Percentiles rank a stretch among this genome's conserved stretches.
Evolutionary conservation across 2,329 filamentous ascomycete species (phyloP).

Genomic region (Phymatotrichopsis omnivora): DNA sequence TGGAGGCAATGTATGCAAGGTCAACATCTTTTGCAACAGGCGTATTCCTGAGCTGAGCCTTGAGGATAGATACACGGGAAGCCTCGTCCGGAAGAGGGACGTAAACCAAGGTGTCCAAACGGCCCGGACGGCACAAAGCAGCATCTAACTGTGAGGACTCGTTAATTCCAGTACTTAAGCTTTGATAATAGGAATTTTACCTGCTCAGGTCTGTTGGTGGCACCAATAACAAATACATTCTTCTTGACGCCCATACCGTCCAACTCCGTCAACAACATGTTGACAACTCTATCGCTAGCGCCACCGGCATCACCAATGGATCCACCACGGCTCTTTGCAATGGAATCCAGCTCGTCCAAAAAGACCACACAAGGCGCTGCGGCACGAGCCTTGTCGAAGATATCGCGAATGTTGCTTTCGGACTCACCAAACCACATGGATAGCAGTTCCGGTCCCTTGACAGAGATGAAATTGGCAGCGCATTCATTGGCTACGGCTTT

Average conservation of each 20-base stretch:
- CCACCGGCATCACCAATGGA: constrained; percentile 92
- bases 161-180: constrained; percentile 6
- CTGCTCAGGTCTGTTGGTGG: constrained; percentile 97
- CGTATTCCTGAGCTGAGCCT: constrained; percentile 96
- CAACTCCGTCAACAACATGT: constrained; percentile 80
- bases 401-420: constrained; percentile 98
- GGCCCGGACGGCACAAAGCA: constrained; percentile 92
- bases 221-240: constrained; percentile 99
- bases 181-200: constrained; percentile 4
- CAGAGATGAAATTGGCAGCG: constrained; percentile 97
- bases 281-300: constrained; percentile 98
- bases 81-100: constrained; percentile 89
- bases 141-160: constrained; percentile 56
- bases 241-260: constrained; percentile 60
- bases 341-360: constrained; percentile 96
- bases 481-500: constrained; percentile 99
- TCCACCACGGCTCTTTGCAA: constrained; percentile 97
- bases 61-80: constrained; percentile 81
- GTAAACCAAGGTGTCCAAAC: constrained; percentile 97
- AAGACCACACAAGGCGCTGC: constrained; percentile 98
- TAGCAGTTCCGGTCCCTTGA: constrained; percentile 95
- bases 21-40: constrained; percentile 82
- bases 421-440: constrained; percentile 99
- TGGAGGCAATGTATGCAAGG: constrained; percentile 81
- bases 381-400: constrained; percentile 98